Percentiles rank a stretch among this genome's conserved stretches.
These are phyloP conservation scores for Closterium sp. DNA, from an alignment of 139 green algal species.

Conservation along the genomic window DNA sequence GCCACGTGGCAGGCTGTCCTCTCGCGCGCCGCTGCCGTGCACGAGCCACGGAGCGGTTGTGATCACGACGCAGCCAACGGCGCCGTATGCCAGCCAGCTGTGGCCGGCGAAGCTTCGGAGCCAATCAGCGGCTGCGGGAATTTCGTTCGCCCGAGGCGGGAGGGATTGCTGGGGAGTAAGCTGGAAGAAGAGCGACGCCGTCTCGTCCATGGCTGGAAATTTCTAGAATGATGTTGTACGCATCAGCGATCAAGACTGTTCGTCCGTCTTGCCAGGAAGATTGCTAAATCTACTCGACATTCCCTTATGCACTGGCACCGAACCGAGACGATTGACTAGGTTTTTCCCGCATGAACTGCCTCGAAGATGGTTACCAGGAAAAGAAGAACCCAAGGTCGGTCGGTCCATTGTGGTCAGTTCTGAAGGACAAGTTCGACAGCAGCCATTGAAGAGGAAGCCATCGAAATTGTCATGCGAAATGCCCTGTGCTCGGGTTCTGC, in stretches of 20 bases:
- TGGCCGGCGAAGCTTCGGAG: constrained; percentile 12
- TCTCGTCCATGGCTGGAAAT: neutral
- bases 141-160: neutral
- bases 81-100: constrained; percentile 22
- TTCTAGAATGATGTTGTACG: neutral
- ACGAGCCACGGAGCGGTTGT: neutral
- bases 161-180: neutral
- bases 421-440: neutral
- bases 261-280: neutral
- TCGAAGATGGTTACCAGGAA: neutral
- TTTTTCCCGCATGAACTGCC: too few species aligned
- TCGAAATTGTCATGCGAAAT: neutral
- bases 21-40: neutral
- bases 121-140: constrained; percentile 7
- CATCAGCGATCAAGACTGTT: neutral
- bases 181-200: neutral
- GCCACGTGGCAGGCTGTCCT: neutral
- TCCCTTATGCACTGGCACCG: neutral
- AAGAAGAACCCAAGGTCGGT: neutral
- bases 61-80: neutral
- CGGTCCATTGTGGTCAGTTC: neutral
- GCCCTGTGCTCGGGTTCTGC: neutral
- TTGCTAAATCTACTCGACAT: neutral
- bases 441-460: neutral
- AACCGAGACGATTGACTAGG: too few species aligned